phyloP scores from a whole-genome alignment of 1,284 basidiomycete species.

The Trichosporon sp. region DNA sequence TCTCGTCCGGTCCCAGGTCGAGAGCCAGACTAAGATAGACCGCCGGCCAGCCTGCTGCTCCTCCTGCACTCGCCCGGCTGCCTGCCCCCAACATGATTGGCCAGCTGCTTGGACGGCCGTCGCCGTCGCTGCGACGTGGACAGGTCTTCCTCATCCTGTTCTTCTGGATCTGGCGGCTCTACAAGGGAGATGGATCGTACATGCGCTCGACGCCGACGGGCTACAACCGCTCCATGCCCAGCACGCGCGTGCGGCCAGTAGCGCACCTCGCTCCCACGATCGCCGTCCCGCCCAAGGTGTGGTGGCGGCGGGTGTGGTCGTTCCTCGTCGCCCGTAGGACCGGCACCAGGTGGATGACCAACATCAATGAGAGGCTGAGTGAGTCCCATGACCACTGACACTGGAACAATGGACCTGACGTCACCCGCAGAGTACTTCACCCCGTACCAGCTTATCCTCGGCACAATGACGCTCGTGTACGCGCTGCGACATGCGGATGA shows the following conservation, averaged over 20 bases:
- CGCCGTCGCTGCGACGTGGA: constrained; percentile 66
- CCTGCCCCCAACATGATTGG: constrained; percentile 62
- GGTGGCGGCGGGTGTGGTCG: constrained; percentile 29
- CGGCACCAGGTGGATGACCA: constrained; percentile 37
- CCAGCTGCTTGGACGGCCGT: constrained; percentile 73
- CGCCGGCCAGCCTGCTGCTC: neutral
- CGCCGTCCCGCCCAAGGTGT: neutral
- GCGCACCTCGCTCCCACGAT: neutral
- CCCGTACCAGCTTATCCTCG: constrained; percentile 89
- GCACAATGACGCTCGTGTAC: constrained; percentile 78
- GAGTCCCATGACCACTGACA: constrained; percentile 17
- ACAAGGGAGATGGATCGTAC: constrained; percentile 63
- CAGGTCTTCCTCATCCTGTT: constrained; percentile 79
- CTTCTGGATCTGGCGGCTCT: constrained; percentile 82
- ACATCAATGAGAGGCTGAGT: constrained; percentile 44
- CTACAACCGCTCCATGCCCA: neutral
- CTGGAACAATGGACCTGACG: constrained; percentile 7
- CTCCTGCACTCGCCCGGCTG: neutral
- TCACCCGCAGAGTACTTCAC: constrained; percentile 67
- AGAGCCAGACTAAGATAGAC: neutral
- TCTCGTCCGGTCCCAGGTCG: neutral
- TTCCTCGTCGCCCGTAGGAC: constrained; percentile 32
- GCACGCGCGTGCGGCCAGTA: neutral
- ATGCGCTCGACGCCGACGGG: constrained; percentile 3
- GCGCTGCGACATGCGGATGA: constrained; percentile 81